Evolutionary conservation across 352 stramenopile genomes (phyloP), one percentile per base, ranked within the genome.

Genomic region (Phytophthora ohioensis): DNA sequence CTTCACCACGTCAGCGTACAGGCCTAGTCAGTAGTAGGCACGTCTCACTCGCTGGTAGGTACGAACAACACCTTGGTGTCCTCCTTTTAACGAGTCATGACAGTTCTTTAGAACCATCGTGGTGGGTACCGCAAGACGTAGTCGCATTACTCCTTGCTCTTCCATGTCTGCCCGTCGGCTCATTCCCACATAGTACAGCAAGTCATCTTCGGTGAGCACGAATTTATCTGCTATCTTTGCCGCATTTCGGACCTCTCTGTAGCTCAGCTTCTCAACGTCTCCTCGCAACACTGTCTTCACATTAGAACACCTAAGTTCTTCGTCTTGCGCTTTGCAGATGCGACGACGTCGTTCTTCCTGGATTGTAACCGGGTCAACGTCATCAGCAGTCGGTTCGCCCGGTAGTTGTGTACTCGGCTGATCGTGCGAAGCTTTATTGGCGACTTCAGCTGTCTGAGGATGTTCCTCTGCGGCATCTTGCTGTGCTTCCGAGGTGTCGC

Each of bases 271-370:
- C 7, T 39, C n/a, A 4, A 41, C 45, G 2, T 67, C 27, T 2
- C 59, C 59, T 48, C 51, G 41, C 11, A 59, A 17, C 1, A 59
- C 49, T 2, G 59, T 6, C 10, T 67, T 67, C 4, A 67, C 1
- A 11, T 59, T 58, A 9, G 41, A 34, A 41, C 59, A 71, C 21
- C 17, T 39, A 17, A 34, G 3, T 17, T 70, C 27, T 47, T 70
- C 62, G 39, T 64, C 41, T 38, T 70, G 62, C 0, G 53, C 45
- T 0, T 2, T 51, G 2, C 45, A 15, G 30, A 70, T 58, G 1
- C 62, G 13, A 30, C 54, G 43, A 3, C 54, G 53, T 2, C 53
- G 45, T n/a, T 71, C 63, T 49, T 27, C 38, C 21, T 64, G 64
- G 3, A 64, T 32, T 7, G 4, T 6, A 15, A 71, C 38, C 15